Percentiles rank a stretch among this genome's conserved stretches.
Evolutionary conservation across 768 basidiomycete species (phyloP).

Genomic region (Mycena sanguinolenta): DNA sequence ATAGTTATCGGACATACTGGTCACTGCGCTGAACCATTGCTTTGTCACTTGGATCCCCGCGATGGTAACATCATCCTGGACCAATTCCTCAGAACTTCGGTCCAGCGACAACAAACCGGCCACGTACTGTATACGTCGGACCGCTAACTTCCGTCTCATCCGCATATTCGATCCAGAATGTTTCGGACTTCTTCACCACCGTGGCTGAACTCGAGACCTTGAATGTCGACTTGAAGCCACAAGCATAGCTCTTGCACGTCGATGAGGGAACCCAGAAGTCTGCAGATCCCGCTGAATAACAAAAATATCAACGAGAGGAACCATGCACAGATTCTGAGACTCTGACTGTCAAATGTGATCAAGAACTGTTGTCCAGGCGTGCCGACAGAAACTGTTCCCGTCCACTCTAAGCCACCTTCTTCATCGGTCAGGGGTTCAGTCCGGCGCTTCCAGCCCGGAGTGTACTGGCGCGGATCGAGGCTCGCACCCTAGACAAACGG

Average conservation of each 20-base stretch:
- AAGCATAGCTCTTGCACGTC: slow-evolving; percentile 43
- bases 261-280: slow-evolving; percentile 48
- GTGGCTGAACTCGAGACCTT: slow-evolving; percentile 46
- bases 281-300: slow-evolving; percentile 28
- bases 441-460: too few species aligned
- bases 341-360: background rate
- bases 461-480: too few species aligned
- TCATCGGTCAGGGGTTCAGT: too few species aligned
- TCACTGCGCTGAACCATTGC: slow-evolving; percentile 4
- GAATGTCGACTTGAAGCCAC: slow-evolving; percentile 46
- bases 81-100: background rate
- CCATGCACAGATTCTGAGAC: background rate
- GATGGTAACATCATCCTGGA: background rate
- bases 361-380: background rate
- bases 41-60: background rate
- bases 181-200: slow-evolving; percentile 41
- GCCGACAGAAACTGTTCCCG: background rate
- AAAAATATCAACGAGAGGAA: background rate
- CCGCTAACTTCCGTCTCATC: slow-evolving; percentile 58
- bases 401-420: background rate
- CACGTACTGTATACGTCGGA: background rate
- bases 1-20: background rate
- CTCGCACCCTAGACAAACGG: too few species aligned
- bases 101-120: too few species aligned
- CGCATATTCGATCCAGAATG: slow-evolving; percentile 56